These are phyloP conservation scores for Gelatoporia subvermispora DNA, from an alignment of 768 basidiomycete species.

Conservation along the genomic window DNA sequence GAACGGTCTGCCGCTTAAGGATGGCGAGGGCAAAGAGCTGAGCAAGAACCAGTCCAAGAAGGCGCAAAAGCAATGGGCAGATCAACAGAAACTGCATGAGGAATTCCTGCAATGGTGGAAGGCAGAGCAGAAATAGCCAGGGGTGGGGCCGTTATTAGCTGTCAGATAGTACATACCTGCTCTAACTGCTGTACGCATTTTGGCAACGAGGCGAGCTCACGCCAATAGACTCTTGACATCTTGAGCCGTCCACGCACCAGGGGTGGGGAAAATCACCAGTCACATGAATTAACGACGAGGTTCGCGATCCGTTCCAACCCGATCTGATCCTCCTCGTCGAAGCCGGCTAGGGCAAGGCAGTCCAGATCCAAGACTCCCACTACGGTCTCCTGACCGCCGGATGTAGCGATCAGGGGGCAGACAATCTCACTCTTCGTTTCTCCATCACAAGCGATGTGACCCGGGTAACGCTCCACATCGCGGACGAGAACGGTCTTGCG, in stretches of 20 bases:
- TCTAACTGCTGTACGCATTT: no score
- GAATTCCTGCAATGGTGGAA: conserved; percentile 59
- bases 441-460: conserved; percentile 93
- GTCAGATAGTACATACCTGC: background rate
- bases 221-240: no score
- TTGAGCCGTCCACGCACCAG: background rate
- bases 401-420: conserved; percentile 50
- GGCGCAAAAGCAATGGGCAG: conserved; percentile 62
- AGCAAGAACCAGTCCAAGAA: conserved; percentile 81
- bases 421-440: conserved; percentile 91
- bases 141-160: background rate
- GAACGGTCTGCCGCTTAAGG: conserved; percentile 79
- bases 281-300: conserved; percentile 56
- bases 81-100: conserved; percentile 76
- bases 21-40: conserved; percentile 77
- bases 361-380: conserved; percentile 76
- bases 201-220: no score
- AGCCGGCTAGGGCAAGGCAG: conserved; percentile 66
- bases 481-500: conserved; percentile 58
- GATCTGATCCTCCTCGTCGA: conserved; percentile 69
- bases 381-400: conserved; percentile 10
- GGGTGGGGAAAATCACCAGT: conserved; percentile 43
- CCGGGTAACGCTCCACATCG: conserved; percentile 78
- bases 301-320: conserved; percentile 73
- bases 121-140: conserved; percentile 8